Percentiles rank a stretch among this genome's conserved stretches.
These are phyloP conservation scores for Radiomyces spectabilis DNA, from an alignment of 192 early-diverging fungal genomes.

Conservation along the genomic window DNA sequence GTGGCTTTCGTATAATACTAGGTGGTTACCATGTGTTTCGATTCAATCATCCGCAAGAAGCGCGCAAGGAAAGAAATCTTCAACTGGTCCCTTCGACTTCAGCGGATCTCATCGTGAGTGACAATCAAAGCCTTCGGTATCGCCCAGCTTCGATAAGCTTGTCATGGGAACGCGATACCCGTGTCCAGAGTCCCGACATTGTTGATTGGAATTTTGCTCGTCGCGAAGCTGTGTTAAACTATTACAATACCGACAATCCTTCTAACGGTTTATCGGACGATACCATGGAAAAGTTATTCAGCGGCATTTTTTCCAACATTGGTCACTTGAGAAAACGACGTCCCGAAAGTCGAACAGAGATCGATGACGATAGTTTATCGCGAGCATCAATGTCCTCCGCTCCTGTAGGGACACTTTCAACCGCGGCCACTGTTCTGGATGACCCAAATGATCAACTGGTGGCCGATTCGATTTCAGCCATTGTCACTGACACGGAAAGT, in stretches of 20 bases:
- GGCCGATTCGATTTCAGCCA: too few relatives aligned
- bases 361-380: slow-evolving; percentile 36
- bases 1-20: slow-evolving; percentile 74
- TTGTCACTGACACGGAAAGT: background rate
- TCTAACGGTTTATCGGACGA: background rate
- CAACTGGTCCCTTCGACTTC: background rate
- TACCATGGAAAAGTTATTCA: background rate
- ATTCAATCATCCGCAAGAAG: slow-evolving; percentile 80
- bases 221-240: slow-evolving; percentile 55
- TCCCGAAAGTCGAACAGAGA: too few relatives aligned
- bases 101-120: background rate
- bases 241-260: slow-evolving; percentile 12
- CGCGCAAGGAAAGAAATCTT: slow-evolving; percentile 40
- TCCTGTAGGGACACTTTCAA: too few relatives aligned
- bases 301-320: slow-evolving; percentile 29
- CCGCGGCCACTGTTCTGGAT: too few relatives aligned
- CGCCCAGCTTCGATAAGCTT: slow-evolving; percentile 31
- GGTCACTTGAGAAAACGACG: slow-evolving; percentile 41
- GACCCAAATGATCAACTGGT: too few relatives aligned
- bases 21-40: slow-evolving; percentile 78
- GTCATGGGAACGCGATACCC: background rate
- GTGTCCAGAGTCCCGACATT: slow-evolving; percentile 28
- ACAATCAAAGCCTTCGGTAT: background rate
- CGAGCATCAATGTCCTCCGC: background rate
- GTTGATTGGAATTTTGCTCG: slow-evolving; percentile 75